Evolutionary conservation across 805 yeast species (phyloP).

Genomic region (Wickerhamiella sergipiensis): DNA sequence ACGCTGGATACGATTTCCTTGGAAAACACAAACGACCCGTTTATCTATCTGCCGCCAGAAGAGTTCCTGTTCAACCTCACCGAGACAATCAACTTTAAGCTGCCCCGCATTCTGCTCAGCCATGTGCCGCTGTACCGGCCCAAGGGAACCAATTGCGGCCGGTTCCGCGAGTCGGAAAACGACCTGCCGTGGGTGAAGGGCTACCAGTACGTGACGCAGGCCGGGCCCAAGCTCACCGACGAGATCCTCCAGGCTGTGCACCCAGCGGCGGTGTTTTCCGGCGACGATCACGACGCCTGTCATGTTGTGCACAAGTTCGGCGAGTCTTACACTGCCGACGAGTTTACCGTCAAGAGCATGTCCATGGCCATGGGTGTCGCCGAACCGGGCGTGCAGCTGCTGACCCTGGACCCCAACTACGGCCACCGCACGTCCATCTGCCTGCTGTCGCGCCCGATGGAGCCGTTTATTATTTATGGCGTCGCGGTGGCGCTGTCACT

Average conservation of each 20-base stretch:
- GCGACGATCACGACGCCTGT: slow-evolving; percentile 97
- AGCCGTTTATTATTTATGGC: slow-evolving; percentile 20
- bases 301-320: slow-evolving; percentile 43
- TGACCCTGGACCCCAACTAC: slow-evolving; percentile 36
- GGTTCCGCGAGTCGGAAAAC: slow-evolving; percentile 51
- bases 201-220: slow-evolving; percentile 79
- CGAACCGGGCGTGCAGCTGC: slow-evolving; percentile 73
- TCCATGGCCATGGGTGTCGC: slow-evolving; percentile 88
- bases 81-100: background rate
- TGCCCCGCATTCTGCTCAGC: slow-evolving; percentile 38
- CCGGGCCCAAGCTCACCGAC: slow-evolving; percentile 46
- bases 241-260: slow-evolving; percentile 42
- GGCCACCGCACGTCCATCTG: slow-evolving; percentile 21
- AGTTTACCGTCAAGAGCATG: slow-evolving; percentile 75
- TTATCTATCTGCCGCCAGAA: slow-evolving; percentile 35
- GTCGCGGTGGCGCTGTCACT: slow-evolving; percentile 3
- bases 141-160: slow-evolving; percentile 54
- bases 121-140: slow-evolving; percentile 83
- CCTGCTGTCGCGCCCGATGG: slow-evolving; percentile 21
- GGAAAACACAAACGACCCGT: slow-evolving; percentile 40
- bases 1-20: slow-evolving; percentile 74
- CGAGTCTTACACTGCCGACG: slow-evolving; percentile 33
- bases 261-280: slow-evolving; percentile 68
- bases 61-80: slow-evolving; percentile 35
- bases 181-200: slow-evolving; percentile 64